Evolutionary conservation across 768 basidiomycete species (phyloP).

Genomic region (Lactarius deliciosus): DNA sequence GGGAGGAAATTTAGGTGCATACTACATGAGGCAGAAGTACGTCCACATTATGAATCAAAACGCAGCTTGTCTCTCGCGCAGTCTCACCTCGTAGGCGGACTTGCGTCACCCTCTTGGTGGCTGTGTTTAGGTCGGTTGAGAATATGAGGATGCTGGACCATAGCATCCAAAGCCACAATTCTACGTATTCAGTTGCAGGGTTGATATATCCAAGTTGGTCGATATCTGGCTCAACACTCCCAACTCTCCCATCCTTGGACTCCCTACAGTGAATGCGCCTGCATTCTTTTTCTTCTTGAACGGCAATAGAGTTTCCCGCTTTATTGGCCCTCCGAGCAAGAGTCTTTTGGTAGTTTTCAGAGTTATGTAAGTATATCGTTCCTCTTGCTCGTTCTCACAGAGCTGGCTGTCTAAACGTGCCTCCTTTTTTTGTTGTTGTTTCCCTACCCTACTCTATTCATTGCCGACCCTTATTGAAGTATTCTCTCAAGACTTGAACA

Average conservation of each 20-base stretch:
- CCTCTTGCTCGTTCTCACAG: slow-evolving; percentile 12
- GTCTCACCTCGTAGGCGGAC: slow-evolving; percentile 1
- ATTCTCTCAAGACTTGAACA: slow-evolving; percentile 1
- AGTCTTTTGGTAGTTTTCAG: slow-evolving; percentile 14
- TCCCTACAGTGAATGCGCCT: slow-evolving; percentile 15
- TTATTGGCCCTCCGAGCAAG: neutral
- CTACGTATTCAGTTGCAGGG: slow-evolving; percentile 2
- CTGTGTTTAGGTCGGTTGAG: slow-evolving; percentile 5
- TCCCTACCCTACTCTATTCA: slow-evolving; percentile 2
- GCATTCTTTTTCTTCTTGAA: slow-evolving; percentile 8
- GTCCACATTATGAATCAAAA: slow-evolving; percentile 1
- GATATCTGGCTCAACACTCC: slow-evolving; percentile 11
- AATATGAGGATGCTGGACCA: slow-evolving; percentile 4
- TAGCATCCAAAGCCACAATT: slow-evolving; percentile 5
- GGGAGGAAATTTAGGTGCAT: neutral
- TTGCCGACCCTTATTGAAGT: slow-evolving; percentile 13
- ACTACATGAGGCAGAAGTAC: slow-evolving; percentile 6
- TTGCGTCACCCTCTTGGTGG: slow-evolving; percentile 3
- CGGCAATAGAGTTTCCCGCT: slow-evolving; percentile 14
- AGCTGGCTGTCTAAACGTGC: slow-evolving; percentile 15
- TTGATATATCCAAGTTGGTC: neutral
- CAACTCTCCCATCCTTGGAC: slow-evolving; percentile 5
- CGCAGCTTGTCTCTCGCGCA: slow-evolving; percentile 6
- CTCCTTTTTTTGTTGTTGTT: neutral
- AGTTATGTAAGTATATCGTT: slow-evolving; percentile 30